Evolutionary conservation across 108 stramenopile species (phyloP), one percentile per base, ranked within the genome.

Genomic region (Skeletonema grethae): DNA sequence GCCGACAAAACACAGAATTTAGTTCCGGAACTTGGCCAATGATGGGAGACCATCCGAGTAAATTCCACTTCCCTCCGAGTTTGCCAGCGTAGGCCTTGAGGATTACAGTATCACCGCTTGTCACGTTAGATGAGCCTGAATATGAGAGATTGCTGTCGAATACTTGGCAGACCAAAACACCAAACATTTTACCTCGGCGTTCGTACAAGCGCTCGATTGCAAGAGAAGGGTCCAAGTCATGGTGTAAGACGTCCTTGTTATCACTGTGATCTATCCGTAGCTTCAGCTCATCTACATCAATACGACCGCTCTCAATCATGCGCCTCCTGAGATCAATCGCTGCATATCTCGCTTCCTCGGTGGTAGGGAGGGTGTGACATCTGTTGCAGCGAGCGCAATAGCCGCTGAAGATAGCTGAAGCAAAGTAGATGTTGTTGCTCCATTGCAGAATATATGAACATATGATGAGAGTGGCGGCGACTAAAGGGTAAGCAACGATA

Each of bases 31-130:
- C 57, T 38, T 39, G 35, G 25, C 69, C 69, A 41, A 70, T 41
- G 12, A 60, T 60, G 2, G 69, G 69, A 15, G 69, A 20, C 69
- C 69, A 70, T 58, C 69, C 69, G 39, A 59, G 69, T 15, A 70
- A 58, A 28, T 41, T 70, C 69, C 69, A 70, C 24, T 18, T 25
- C 2, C 69, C 69, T 24, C 58, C 58, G 7, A 70, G 69, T 30
- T 70, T 70, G 25, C 69, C 69, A 15, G 69, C 57, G n/a, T 41
- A 70, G n/a, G 69, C 69, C 58, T 60, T 70, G 32, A 69, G 67
- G 0, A 69, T 32, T 3, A 69, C 67, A 9, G 36, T 38, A 29
- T 32, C 65, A 46, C 46, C 65, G 46, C 8, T 32, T 28, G 45
- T 29, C 22, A 34, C 0, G 34, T 34, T 34, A 6, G 5, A 34